phyloP scores from a whole-genome alignment of 2,329 filamentous ascomycete species.

The Cucurbitaria berberidis region DNA sequence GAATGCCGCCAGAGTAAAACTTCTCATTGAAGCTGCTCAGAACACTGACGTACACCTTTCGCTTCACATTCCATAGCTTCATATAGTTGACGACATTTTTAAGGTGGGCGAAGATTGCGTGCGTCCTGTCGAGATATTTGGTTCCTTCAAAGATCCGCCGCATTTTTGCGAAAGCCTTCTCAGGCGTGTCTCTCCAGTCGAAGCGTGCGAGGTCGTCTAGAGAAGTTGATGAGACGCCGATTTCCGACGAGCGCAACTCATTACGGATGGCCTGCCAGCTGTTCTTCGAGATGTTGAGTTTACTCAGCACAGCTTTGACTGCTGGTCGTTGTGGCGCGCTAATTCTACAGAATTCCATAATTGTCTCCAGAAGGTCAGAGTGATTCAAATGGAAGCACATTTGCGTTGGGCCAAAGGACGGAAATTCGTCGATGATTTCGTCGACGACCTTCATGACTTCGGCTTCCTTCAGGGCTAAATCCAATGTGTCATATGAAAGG shows the following conservation, averaged over 20 bases:
- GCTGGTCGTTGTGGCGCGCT: constrained; percentile 69
- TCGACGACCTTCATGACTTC: constrained; percentile 94
- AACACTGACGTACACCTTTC: constrained; percentile 83
- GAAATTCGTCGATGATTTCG: constrained; percentile 83
- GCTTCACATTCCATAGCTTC: constrained; percentile 74
- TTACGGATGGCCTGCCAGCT: constrained; percentile 84
- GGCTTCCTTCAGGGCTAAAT: constrained; percentile 87
- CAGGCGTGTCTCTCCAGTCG: constrained; percentile 81
- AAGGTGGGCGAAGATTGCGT: constrained; percentile 74
- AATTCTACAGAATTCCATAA: constrained; percentile 91
- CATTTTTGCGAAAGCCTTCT: constrained; percentile 73
- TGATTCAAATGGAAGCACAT: constrained; percentile 95
- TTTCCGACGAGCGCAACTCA: constrained; percentile 78
- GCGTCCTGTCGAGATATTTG: constrained; percentile 58
- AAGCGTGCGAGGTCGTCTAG: constrained; percentile 89
- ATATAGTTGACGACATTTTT: constrained; percentile 78
- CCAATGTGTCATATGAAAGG: constrained; percentile 79
- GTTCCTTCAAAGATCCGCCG: constrained; percentile 61
- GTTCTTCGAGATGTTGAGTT: constrained; percentile 79
- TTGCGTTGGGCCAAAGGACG: constrained; percentile 70
- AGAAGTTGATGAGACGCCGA: constrained; percentile 86
- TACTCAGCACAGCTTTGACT: constrained; percentile 84
- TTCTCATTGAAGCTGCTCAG: constrained; percentile 88
- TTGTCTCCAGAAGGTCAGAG: constrained; percentile 79
- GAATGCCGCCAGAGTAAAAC: constrained; percentile 79